Conservation (phyloP, 2,329 filamentous ascomycete species). For the Epicoccum sorghinum region DNA sequence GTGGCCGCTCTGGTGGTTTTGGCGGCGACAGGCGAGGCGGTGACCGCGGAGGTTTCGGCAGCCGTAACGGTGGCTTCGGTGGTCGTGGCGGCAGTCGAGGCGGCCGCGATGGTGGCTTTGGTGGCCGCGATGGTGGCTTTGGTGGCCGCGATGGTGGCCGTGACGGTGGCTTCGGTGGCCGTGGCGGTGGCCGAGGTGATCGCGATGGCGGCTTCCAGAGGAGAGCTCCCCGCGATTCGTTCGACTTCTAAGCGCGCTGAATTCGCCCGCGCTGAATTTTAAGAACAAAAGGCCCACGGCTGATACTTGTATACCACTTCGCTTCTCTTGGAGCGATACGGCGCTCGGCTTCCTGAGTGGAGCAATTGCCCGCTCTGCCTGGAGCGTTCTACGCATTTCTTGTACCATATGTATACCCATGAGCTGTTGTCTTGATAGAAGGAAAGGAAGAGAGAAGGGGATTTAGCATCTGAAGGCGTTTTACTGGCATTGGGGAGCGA, state of each 20-base stretch:
- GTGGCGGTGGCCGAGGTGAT: constrained; percentile 9
- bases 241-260: constrained; percentile 5
- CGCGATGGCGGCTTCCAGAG: constrained; percentile 11
- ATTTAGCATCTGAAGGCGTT: not conserved
- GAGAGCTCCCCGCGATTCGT: constrained; percentile 19
- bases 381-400: constrained; percentile 12
- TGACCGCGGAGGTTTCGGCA: constrained; percentile 12
- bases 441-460: not conserved
- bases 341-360: not conserved
- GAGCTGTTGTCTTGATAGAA: constrained; percentile 24
- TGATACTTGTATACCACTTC: constrained; percentile 13
- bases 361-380: not conserved
- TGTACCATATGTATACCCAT: constrained; percentile 29
- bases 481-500: no score
- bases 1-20: constrained; percentile 15
- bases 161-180: constrained; percentile 4
- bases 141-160: constrained; percentile 11
- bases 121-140: no score
- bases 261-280: not conserved
- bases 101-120: constrained; percentile 18
- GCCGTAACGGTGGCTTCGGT: constrained; percentile 8
- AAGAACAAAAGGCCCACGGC: constrained; percentile 3
- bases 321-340: not conserved
- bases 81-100: constrained; percentile 3
- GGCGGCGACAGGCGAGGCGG: constrained; percentile 25